phyloP scores from a whole-genome alignment of 306 rosid species.

The Abrus precatorius region DNA sequence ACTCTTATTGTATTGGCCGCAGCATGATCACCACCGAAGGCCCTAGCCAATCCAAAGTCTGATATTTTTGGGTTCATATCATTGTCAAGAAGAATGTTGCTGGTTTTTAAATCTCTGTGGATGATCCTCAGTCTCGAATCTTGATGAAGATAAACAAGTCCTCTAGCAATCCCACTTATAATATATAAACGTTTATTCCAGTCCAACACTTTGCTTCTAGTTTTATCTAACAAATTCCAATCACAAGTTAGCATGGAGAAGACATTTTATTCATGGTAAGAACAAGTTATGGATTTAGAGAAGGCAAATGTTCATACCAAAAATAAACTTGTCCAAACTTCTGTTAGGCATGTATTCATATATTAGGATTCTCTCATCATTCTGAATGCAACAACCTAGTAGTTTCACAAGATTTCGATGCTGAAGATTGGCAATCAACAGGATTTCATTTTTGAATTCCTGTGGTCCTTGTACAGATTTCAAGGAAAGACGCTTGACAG shows the following conservation, averaged over 20 bases:
- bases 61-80: constrained; percentile 64
- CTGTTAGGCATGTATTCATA: constrained; percentile 68
- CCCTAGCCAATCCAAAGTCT: constrained; percentile 63
- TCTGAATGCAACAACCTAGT: constrained; percentile 60
- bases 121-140: constrained; percentile 66
- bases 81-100: constrained; percentile 59
- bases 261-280: not conserved
- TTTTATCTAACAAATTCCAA: constrained; percentile 45
- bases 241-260: constrained; percentile 23
- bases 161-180: constrained; percentile 61
- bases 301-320: constrained; percentile 41
- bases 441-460: constrained; percentile 60
- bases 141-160: constrained; percentile 61
- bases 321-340: constrained; percentile 51
- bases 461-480: constrained; percentile 59
- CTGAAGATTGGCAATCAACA: constrained; percentile 52
- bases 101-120: constrained; percentile 65
- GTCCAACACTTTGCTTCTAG: constrained; percentile 40
- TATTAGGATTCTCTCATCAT: constrained; percentile 54
- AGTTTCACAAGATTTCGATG: constrained; percentile 65
- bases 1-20: constrained; percentile 58
- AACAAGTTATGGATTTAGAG: not conserved
- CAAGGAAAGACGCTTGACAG: constrained; percentile 57
- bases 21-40: constrained; percentile 56
- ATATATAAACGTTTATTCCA: constrained; percentile 57